Evolutionary conservation across 23 red algal genomes (phyloP).

Genomic region (Gracilaria caudata): DNA sequence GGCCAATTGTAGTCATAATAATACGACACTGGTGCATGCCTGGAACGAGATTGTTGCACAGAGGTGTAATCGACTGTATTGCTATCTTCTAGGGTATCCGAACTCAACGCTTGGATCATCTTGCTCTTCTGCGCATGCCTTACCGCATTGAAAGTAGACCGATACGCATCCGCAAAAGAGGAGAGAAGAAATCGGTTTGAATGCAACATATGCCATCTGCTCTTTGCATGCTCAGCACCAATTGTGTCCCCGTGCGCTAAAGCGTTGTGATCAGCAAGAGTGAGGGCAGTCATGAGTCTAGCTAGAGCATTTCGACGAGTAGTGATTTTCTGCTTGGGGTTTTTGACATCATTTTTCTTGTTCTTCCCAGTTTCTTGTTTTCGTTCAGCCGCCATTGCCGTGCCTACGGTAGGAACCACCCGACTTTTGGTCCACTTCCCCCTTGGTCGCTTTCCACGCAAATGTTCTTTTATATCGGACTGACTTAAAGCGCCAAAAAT

Average conservation of each 20-base stretch:
- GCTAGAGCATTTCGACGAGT: neutral
- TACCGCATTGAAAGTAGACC: neutral
- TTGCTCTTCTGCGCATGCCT: slow-evolving; percentile 1
- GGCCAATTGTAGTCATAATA: slow-evolving; percentile 20
- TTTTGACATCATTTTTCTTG: too few species aligned
- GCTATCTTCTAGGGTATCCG: neutral
- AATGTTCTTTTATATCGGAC: too few species aligned
- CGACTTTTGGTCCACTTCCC: too few species aligned
- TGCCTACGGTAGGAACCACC: too few species aligned
- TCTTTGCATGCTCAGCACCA: slow-evolving; percentile 1
- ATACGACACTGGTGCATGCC: neutral
- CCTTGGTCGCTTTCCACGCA: too few species aligned
- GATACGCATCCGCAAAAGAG: slow-evolving; percentile 35
- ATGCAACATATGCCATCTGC: neutral
- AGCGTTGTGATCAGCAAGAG: neutral
- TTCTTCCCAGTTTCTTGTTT: too few species aligned
- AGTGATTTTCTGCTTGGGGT: neutral
- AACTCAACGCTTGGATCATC: neutral
- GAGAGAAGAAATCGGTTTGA: neutral
- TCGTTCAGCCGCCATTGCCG: too few species aligned
- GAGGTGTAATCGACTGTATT: too few species aligned
- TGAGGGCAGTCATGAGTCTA: slow-evolving; percentile 24
- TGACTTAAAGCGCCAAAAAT: too few species aligned
- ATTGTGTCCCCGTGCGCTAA: neutral
- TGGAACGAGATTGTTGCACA: neutral